Percentiles rank a stretch among this genome's conserved stretches.
These are phyloP conservation scores for Monosporascus sp. DNA, from an alignment of 2,329 filamentous ascomycete species.

Conservation along the genomic window DNA sequence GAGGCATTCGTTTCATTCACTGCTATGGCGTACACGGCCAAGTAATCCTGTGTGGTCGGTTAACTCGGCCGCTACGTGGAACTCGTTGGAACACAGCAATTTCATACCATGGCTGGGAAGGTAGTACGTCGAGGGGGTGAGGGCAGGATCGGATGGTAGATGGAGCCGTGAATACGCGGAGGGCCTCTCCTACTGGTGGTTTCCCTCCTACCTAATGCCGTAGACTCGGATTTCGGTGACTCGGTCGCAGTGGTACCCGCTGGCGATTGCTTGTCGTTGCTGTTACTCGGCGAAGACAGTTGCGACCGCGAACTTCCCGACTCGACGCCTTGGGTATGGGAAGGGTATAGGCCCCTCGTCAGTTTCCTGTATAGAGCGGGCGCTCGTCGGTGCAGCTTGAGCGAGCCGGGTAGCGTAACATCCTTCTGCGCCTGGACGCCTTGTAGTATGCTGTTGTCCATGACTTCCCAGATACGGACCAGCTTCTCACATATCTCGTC, in stretches of 20 bases:
- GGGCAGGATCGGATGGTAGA: conserved; percentile 41
- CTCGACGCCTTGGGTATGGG: conserved; percentile 19
- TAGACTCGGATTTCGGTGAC: conserved; percentile 4
- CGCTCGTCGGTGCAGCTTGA: conserved; percentile 42
- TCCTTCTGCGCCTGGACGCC: conserved; percentile 41
- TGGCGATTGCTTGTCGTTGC: neutral
- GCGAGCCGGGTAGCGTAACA: conserved; percentile 38
- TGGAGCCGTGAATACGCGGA: conserved; percentile 38
- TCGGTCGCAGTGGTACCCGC: conserved; percentile 1
- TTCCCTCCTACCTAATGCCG: conserved; percentile 13
- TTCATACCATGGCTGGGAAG: conserved; percentile 38
- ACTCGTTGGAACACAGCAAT: neutral
- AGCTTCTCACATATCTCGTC: conserved; percentile 43
- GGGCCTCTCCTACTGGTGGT: conserved; percentile 25
- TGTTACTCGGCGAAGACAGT: conserved; percentile 10
- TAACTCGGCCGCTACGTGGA: no score
- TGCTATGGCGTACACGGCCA: conserved; percentile 46
- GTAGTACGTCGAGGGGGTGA: conserved; percentile 40
- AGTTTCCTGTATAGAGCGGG: conserved; percentile 39
- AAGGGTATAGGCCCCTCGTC: conserved; percentile 41
- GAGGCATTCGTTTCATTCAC: conserved; percentile 50
- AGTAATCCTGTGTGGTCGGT: conserved; percentile 29
- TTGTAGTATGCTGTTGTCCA: conserved; percentile 46
- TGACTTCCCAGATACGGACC: conserved; percentile 45
- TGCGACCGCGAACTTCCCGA: conserved; percentile 7